Evolutionary conservation across 1,139 yeast species (phyloP).

Genomic region (Hemisphaericaspora subhashii): DNA sequence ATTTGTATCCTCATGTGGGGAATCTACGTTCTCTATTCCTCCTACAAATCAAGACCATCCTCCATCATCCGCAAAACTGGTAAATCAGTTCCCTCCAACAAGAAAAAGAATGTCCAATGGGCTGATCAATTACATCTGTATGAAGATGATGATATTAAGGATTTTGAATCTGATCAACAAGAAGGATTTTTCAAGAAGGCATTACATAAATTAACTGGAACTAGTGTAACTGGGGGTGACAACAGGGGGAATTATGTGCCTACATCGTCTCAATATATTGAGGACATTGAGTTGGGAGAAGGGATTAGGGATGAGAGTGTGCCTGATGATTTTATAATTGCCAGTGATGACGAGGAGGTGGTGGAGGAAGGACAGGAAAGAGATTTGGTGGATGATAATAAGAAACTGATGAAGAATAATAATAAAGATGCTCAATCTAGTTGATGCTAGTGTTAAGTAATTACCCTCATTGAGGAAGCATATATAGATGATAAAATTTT

Average conservation of each 20-base stretch:
- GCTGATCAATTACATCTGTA: conserved; percentile 48
- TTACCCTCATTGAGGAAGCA: no score
- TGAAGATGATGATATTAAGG: conserved; percentile 33
- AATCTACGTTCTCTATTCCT: conserved; percentile 35
- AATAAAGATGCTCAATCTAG: background rate
- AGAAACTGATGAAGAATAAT: no score
- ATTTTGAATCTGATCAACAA: conserved; percentile 9
- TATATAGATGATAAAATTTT: no score
- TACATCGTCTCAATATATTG: conserved; percentile 21
- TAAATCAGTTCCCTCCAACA: conserved; percentile 30
- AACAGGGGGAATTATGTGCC: conserved; percentile 26
- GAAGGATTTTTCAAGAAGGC: conserved; percentile 41
- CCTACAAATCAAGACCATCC: conserved; percentile 43
- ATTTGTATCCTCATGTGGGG: conserved; percentile 46
- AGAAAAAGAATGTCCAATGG: conserved; percentile 60
- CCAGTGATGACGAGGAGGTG: conserved; percentile 45
- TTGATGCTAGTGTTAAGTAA: no score
- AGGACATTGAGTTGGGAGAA: conserved; percentile 43
- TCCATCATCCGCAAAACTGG: conserved; percentile 46
- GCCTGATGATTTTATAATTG: conserved; percentile 34
- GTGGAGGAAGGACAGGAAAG: background rate
- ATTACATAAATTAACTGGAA: conserved; percentile 37
- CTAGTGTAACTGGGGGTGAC: conserved; percentile 20
- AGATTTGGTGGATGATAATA: background rate
- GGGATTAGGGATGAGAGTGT: conserved; percentile 16